Conservation (phyloP, 345 rosid species). For the Eucalyptus cladocalyx region DNA sequence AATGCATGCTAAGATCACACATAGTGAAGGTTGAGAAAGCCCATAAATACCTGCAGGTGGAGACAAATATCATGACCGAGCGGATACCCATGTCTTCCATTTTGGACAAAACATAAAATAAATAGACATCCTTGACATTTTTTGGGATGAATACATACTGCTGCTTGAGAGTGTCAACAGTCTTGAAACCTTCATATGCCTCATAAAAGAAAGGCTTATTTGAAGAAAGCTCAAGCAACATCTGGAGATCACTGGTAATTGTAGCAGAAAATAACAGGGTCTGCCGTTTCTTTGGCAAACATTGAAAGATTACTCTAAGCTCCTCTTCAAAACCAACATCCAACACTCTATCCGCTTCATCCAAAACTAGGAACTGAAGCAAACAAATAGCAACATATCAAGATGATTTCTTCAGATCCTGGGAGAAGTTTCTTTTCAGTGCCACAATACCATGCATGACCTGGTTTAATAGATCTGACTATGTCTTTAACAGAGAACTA, state of each 20-base stretch:
- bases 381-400: neutral
- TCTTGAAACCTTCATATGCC: constrained; percentile 88
- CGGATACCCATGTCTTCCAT: constrained; percentile 81
- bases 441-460: neutral
- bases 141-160: constrained; percentile 60
- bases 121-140: constrained; percentile 82
- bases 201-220: constrained; percentile 91
- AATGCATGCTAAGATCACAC: neutral
- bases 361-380: constrained; percentile 72
- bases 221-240: constrained; percentile 61
- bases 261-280: constrained; percentile 92
- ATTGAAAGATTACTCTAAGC: constrained; percentile 47
- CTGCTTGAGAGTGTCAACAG: constrained; percentile 83
- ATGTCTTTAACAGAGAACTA: neutral
- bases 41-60: constrained; percentile 74
- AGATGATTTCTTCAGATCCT: neutral
- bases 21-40: neutral
- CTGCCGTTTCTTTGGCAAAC: constrained; percentile 71
- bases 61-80: constrained; percentile 87
- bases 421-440: neutral
- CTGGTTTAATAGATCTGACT: neutral
- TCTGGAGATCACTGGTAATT: constrained; percentile 70
- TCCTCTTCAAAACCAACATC: constrained; percentile 96
- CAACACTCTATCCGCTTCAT: constrained; percentile 95
- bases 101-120: constrained; percentile 60